A percentile compares a stretch with the other conserved stretches of the same genome.
These are phyloP conservation scores for Tetrahymena borealis DNA, from an alignment of 73 alveolate species.

Conservation along the genomic window DNA sequence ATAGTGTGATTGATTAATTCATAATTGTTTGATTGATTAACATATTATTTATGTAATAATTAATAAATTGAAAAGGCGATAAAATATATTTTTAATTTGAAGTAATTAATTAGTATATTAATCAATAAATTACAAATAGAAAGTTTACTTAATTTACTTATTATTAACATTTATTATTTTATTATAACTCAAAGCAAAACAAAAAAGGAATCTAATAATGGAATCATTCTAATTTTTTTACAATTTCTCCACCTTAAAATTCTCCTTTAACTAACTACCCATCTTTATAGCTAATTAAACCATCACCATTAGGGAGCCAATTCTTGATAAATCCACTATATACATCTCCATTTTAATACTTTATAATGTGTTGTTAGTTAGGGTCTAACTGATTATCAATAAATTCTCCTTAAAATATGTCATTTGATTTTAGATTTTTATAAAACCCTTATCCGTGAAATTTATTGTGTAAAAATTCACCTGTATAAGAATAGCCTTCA, in stretches of 20 bases:
- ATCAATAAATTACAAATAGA: too few relatives aligned
- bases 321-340: constrained; percentile 23
- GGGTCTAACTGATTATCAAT: not conserved
- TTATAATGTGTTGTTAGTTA: constrained; percentile 2
- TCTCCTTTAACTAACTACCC: constrained; percentile 12
- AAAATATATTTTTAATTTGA: too few relatives aligned
- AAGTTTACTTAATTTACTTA: too few relatives aligned
- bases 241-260: constrained; percentile 8
- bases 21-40: too few relatives aligned
- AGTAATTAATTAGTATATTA: too few relatives aligned
- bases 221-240: not conserved
- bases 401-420: constrained; percentile 18
- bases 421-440: not conserved
- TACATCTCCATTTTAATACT: constrained; percentile 19
- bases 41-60: too few relatives aligned
- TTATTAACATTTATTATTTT: not conserved
- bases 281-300: constrained; percentile 12
- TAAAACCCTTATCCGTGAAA: constrained; percentile 28
- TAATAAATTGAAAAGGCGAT: too few relatives aligned
- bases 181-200: not conserved
- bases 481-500: constrained; percentile 21
- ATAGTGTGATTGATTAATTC: too few relatives aligned
- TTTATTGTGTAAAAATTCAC: constrained; percentile 19
- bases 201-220: not conserved
- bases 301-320: constrained; percentile 36